Evolutionary conservation across 2,329 filamentous ascomycete species (phyloP).

Genomic region (Fonsecaea nubica): DNA sequence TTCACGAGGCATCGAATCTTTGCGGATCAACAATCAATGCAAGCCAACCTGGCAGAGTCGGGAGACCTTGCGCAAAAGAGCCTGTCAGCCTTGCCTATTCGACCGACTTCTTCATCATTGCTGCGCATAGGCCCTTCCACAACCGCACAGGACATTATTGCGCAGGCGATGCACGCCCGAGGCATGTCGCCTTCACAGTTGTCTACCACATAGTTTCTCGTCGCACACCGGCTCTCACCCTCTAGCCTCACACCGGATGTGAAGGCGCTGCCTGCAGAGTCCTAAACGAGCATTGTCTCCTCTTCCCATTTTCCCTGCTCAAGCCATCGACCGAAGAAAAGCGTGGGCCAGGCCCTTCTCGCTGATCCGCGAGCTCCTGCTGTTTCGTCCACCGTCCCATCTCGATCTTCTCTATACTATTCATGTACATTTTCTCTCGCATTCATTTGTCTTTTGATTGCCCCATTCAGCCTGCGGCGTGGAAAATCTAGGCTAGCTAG

Average conservation of each 20-base stretch:
- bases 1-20: conserved; percentile 13
- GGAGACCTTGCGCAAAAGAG: neutral
- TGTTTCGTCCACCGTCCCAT: no score
- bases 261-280: neutral
- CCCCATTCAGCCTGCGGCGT: neutral
- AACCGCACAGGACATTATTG: conserved; percentile 15
- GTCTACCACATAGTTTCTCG: neutral
- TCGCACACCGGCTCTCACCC: neutral
- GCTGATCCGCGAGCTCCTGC: neutral
- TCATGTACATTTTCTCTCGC: no score
- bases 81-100: neutral
- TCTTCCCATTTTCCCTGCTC: neutral
- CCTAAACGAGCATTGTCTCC: neutral
- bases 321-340: neutral
- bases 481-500: neutral
- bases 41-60: conserved; percentile 2
- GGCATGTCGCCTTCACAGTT: neutral
- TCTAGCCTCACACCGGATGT: neutral
- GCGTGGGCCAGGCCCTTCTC: neutral
- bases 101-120: neutral
- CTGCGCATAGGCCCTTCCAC: conserved; percentile 14
- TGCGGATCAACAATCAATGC: conserved; percentile 13
- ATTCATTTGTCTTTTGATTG: neutral
- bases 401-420: no score
- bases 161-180: conserved; percentile 11